Evolutionary conservation across 768 basidiomycete genomes (phyloP).

Genomic region (Mycena metata): DNA sequence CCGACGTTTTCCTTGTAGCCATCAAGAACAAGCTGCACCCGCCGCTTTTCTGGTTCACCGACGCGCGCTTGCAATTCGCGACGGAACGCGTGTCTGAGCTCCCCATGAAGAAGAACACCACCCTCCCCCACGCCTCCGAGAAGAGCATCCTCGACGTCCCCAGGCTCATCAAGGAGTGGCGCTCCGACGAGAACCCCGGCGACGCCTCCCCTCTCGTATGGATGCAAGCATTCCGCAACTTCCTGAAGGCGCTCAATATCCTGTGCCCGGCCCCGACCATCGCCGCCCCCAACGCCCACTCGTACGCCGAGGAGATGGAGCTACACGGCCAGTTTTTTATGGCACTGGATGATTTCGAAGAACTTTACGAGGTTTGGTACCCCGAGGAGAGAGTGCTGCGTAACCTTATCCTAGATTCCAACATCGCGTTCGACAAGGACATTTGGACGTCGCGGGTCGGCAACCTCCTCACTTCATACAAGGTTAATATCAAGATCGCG

Average conservation of each 20-base stretch:
- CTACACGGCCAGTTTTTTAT: not conserved
- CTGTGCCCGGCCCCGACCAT: not conserved
- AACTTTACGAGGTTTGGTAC: not conserved
- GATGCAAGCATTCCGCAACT: slow-evolving; percentile 3
- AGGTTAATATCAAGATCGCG: not conserved
- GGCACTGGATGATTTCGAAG: slow-evolving; percentile 4
- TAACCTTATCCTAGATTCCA: not conserved
- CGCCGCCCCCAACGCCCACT: not conserved
- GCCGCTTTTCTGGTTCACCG: slow-evolving; percentile 19
- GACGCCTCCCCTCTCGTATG: not conserved
- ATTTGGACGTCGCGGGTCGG: not conserved
- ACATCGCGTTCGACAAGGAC: not conserved
- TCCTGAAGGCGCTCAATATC: not conserved
- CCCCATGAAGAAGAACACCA: not conserved
- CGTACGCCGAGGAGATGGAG: not conserved
- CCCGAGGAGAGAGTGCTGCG: not conserved
- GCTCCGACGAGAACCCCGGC: slow-evolving; percentile 1
- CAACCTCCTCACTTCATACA: not conserved
- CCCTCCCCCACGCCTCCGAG: not conserved
- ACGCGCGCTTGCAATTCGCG: not conserved
- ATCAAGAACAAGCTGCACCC: not conserved
- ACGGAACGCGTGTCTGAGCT: not conserved
- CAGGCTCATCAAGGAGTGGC: not conserved
- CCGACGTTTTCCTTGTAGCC: not conserved
- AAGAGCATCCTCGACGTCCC: slow-evolving; percentile 1